Conservation (phyloP, 768 basidiomycete species). For the Calocybe indica region DNA sequence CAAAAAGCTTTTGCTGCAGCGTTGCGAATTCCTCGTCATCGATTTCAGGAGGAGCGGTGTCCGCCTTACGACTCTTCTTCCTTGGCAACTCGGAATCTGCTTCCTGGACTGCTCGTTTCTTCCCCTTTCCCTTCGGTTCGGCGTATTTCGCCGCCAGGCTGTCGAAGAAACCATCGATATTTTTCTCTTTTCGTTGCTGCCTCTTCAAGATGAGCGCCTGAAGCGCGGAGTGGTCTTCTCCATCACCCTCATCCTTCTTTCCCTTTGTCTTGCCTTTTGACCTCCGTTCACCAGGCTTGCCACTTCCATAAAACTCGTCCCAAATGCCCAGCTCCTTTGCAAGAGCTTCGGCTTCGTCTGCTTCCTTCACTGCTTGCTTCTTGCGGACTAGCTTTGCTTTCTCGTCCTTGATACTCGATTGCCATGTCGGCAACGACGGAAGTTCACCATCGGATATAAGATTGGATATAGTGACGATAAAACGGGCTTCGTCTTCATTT, state of each 20-base stretch:
- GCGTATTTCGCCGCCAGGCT: slow-evolving; percentile 69
- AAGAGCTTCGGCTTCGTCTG: slow-evolving; percentile 73
- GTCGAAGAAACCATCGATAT: slow-evolving; percentile 70
- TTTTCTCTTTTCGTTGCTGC: slow-evolving; percentile 52
- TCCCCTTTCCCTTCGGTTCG: slow-evolving; percentile 47
- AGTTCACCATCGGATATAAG: slow-evolving; percentile 63
- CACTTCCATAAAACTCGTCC: slow-evolving; percentile 88
- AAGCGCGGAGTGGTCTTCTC: slow-evolving; percentile 63
- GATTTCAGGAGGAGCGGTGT: slow-evolving; percentile 37
- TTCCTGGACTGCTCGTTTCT: slow-evolving; percentile 42
- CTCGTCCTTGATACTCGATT: slow-evolving; percentile 66
- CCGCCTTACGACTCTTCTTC: slow-evolving; percentile 40
- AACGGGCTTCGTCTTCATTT: slow-evolving; percentile 79
- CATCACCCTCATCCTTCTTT: slow-evolving; percentile 31
- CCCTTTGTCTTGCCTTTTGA: slow-evolving; percentile 46
- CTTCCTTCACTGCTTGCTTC: slow-evolving; percentile 75
- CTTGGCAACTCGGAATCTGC: slow-evolving; percentile 34
- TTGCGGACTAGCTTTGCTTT: slow-evolving; percentile 69
- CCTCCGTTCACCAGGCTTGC: slow-evolving; percentile 57
- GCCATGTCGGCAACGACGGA: slow-evolving; percentile 55
- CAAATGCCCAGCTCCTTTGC: slow-evolving; percentile 89
- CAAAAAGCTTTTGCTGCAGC: slow-evolving; percentile 52
- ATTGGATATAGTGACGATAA: slow-evolving; percentile 60
- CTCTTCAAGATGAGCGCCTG: slow-evolving; percentile 60
- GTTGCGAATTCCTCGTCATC: slow-evolving; percentile 62